Evolutionary conservation across 202 grass and related monocot genomes (phyloP).

Genomic region (Digitaria exilis): DNA sequence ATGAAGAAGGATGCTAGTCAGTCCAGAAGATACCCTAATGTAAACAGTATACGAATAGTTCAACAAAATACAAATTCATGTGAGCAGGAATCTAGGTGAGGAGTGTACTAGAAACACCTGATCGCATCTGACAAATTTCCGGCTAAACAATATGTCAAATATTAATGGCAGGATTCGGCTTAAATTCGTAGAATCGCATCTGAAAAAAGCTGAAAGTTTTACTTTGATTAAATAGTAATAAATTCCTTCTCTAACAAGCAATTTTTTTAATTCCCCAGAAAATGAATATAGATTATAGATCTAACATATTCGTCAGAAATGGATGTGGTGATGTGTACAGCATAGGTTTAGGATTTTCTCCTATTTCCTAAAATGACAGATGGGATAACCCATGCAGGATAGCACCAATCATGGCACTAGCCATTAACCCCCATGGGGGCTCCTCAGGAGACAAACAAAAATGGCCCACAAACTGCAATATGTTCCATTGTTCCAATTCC

Average conservation of each 20-base stretch:
- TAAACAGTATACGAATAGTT: conserved; percentile 19
- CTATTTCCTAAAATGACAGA: neutral
- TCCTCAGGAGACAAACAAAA: conserved; percentile 21
- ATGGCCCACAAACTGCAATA: neutral
- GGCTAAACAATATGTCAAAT: conserved; percentile 10
- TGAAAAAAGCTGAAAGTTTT: neutral
- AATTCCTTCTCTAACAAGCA: conserved; percentile 16
- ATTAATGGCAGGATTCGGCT: neutral
- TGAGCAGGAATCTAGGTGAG: conserved; percentile 27
- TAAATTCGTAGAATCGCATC: neutral
- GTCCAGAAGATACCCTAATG: conserved; percentile 16
- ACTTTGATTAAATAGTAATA: neutral
- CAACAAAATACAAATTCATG: conserved; percentile 25
- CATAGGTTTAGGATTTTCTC: neutral
- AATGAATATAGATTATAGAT: neutral
- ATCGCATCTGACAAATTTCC: neutral
- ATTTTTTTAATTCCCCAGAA: neutral
- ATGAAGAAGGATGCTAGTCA: conserved; percentile 25
- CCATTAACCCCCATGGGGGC: neutral
- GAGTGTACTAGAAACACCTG: neutral
- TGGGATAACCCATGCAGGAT: neutral
- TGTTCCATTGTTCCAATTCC: neutral
- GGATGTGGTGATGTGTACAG: neutral
- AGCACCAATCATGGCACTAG: neutral
- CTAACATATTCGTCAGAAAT: neutral